Evolutionary conservation across 1,139 yeast species (phyloP), one percentile per base, ranked within the genome.

Genomic region (Eremothecium sinecaudum): DNA sequence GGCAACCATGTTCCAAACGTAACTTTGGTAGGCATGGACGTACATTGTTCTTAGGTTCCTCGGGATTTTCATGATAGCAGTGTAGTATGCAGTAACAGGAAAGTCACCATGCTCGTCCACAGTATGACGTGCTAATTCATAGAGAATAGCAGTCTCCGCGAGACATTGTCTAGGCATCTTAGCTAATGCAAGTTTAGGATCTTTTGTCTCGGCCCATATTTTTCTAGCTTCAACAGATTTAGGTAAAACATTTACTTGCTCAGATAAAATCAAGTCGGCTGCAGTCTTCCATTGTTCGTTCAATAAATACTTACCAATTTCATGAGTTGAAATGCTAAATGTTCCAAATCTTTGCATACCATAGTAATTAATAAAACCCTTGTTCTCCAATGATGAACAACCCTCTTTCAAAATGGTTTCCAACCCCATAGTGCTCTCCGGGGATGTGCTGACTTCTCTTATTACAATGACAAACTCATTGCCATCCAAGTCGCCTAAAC

Each of bases 261-360:
- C 94, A 4, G 90, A 71, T 37, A 92, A 64, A 39, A 90, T 71
- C 39, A 86, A 62, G 34, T 82, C 81, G 3, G 69, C 90, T 2
- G 92, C 95, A 9, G 66, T 69, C 49, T 79, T 72, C 87, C 93
- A 90, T 37, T 87, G 76, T 27, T 73, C 75, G 35, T 73, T 67
- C 34, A 90, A 63, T 20, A 90, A 64, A 41, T 70, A 71, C 41
- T 73, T 73, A 33, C 99, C 99, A 35, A 86, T 68, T 21, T 69
- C 72, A 58, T 90, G 96, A 0, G 98, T 87, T 1, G 97, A 83
- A 18, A 84, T 68, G 6, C 95, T 81, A 51, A 86, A 90, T 0
- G 98, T 86, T 20, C 99, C 99, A 56, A 90, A 90, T 53, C 99
- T 66, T 64, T 90, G 99, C 92, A 90, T 79, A 14, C 99, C 99